Evolutionary conservation across 164 flowering plant species (phyloP), one percentile per base, ranked within the genome.

Genomic region (Houttuynia cordata): DNA sequence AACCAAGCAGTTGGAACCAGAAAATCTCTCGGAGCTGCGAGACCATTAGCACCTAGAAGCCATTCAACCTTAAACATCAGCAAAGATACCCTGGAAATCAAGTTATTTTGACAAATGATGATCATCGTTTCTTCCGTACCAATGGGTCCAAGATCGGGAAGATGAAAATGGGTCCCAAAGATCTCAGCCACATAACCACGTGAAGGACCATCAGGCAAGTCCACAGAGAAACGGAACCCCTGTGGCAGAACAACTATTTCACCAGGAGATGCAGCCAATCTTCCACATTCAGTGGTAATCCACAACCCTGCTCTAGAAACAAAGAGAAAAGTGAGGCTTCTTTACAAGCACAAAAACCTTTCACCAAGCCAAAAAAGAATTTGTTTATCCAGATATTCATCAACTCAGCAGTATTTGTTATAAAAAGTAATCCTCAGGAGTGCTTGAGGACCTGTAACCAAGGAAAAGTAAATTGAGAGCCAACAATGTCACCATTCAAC

Each of bases 111-210:
- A 45, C 49, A 17, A 45, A 30, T 8, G 49, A 45, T 45, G 12
- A 10, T 45, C 49, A 8, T 12, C 3, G 6, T 12, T 45, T 45
- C 49, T 12, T 45, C 49, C 17, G 17, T 75, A 91, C 98, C 98
- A 79, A 89, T 92, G 37, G 96, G 97, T 19, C 98, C 96, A 62
- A 89, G 91, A 69, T 92, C 98, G 53, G 98, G 98, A 67, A 92
- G 96, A 61, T 89, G 90, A 67, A 80, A 87, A 80, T 92, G 98
- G 58, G 87, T 64, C 22, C 96, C 94, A 66, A 87, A 92, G 66
- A 87, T 76, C 76, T 92, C 98, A 51, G 94, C 87, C 65, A 89
- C 83, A 72, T 92, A 92, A 59, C 96, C 98, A 45, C 92, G 84
- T 40, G 95, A 85, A 24, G 93, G 88, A 15, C 98, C 98, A 75